Conservation (phyloP, 2,329 filamentous ascomycete genomes). For the Atkinsonella texensis region DNA sequence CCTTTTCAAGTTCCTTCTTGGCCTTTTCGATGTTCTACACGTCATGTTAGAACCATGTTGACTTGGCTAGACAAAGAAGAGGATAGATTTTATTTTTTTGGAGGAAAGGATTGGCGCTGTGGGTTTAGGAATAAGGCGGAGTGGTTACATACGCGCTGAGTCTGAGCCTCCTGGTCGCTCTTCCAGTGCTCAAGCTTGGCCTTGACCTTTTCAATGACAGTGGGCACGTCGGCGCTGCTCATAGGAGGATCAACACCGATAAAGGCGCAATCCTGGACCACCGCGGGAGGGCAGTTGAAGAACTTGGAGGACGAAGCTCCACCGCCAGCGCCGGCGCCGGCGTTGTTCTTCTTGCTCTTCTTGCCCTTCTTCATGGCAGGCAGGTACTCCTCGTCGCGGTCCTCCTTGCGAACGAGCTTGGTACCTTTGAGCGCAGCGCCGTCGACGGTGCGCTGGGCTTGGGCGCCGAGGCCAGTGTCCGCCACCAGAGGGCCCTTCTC, state of each 20-base stretch:
- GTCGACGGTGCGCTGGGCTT: conserved; percentile 73
- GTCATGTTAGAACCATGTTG: neutral
- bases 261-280: conserved; percentile 81
- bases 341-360: conserved; percentile 57
- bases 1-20: conserved; percentile 81
- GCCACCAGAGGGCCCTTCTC: conserved; percentile 56
- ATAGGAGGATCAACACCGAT: conserved; percentile 82
- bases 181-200: conserved; percentile 89
- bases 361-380: conserved; percentile 76
- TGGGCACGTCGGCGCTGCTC: conserved; percentile 69
- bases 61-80: too few relatives aligned
- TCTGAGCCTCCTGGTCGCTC: conserved; percentile 77
- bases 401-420: conserved; percentile 73
- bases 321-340: conserved; percentile 34
- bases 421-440: conserved; percentile 76
- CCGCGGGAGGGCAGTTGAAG: conserved; percentile 80
- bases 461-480: conserved; percentile 63
- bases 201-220: conserved; percentile 76
- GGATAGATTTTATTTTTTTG: neutral
- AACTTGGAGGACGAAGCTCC: conserved; percentile 35
- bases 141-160: conserved; percentile 63
- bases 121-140: neutral
- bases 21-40: conserved; percentile 88
- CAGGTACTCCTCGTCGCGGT: conserved; percentile 78
- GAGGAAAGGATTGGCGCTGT: neutral